phyloP scores from a whole-genome alignment of 2,329 filamentous ascomycete genomes.

The Neodidymelliopsis sp. region DNA sequence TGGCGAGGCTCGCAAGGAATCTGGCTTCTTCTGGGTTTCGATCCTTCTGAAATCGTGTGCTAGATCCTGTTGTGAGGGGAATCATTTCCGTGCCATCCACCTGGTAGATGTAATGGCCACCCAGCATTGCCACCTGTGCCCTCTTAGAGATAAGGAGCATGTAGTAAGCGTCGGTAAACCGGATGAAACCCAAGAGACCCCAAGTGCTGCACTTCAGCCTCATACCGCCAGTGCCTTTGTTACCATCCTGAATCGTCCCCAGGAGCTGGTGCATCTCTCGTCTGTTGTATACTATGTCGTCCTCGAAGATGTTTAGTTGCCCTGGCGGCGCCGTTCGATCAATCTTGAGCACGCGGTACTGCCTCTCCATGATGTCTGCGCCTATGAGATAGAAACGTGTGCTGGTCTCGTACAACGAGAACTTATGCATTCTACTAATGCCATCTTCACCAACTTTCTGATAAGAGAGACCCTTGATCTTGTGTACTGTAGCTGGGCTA shows the following conservation, averaged over 20 bases:
- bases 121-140: slow-evolving; percentile 93
- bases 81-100: slow-evolving; percentile 93
- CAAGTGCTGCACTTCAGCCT: slow-evolving; percentile 89
- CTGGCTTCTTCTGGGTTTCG: slow-evolving; percentile 87
- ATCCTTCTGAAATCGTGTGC: slow-evolving; percentile 76
- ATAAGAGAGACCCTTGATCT: slow-evolving; percentile 49
- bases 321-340: slow-evolving; percentile 83
- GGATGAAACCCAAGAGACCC: slow-evolving; percentile 93
- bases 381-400: slow-evolving; percentile 94
- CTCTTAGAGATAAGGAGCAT: slow-evolving; percentile 97
- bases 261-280: slow-evolving; percentile 93
- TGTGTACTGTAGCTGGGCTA: slow-evolving; percentile 50
- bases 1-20: slow-evolving; percentile 87
- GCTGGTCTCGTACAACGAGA: slow-evolving; percentile 95
- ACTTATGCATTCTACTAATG: slow-evolving; percentile 80
- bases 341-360: slow-evolving; percentile 92
- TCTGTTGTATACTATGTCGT: slow-evolving; percentile 92
- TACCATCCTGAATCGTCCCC: slow-evolving; percentile 93
- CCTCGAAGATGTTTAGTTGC: slow-evolving; percentile 85
- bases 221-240: slow-evolving; percentile 87
- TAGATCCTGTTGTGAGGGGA: slow-evolving; percentile 76
- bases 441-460: slow-evolving; percentile 54
- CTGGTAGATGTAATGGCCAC: slow-evolving; percentile 95
- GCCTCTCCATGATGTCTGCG: slow-evolving; percentile 85
- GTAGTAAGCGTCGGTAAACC: slow-evolving; percentile 95